Evolutionary conservation across 208 protist species (phyloP).

Genomic region (Acanthamoeba triangularis): DNA sequence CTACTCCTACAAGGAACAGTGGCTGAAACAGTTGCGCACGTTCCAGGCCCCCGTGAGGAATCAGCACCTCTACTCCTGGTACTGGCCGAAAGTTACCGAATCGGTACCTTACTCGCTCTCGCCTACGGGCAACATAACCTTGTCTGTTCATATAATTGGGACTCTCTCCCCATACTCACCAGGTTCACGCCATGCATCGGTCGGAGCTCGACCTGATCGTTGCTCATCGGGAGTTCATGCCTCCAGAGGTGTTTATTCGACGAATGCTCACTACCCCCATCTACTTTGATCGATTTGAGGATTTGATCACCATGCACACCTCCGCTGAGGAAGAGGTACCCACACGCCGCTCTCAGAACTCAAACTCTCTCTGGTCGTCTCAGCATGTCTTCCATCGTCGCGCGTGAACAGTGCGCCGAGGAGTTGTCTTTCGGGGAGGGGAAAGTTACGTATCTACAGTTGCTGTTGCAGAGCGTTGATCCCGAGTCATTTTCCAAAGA

Average conservation of each 20-base stretch:
- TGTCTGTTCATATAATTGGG: background rate
- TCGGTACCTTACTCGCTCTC: background rate
- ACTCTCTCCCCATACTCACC: background rate
- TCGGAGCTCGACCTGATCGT: constrained; percentile 1
- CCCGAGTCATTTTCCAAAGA: background rate
- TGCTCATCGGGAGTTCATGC: background rate
- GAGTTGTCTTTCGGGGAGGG: background rate
- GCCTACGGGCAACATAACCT: too few relatives aligned
- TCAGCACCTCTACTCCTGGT: constrained; percentile 17
- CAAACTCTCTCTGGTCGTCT: too few relatives aligned
- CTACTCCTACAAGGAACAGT: constrained; percentile 27
- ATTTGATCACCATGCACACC: constrained; percentile 33
- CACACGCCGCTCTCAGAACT: background rate
- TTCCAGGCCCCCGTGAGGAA: background rate
- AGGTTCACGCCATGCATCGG: background rate
- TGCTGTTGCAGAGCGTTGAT: background rate
- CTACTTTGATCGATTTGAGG: constrained; percentile 28
- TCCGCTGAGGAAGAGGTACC: background rate
- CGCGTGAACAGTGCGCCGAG: background rate
- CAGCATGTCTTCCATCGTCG: too few relatives aligned
- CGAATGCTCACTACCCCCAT: background rate
- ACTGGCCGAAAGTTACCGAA: background rate
- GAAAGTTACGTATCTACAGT: background rate
- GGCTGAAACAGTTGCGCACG: background rate
- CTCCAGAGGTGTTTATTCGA: background rate